phyloP scores from a whole-genome alignment of 2,329 filamentous ascomycete genomes.

The Fusarium odoratissimum region DNA sequence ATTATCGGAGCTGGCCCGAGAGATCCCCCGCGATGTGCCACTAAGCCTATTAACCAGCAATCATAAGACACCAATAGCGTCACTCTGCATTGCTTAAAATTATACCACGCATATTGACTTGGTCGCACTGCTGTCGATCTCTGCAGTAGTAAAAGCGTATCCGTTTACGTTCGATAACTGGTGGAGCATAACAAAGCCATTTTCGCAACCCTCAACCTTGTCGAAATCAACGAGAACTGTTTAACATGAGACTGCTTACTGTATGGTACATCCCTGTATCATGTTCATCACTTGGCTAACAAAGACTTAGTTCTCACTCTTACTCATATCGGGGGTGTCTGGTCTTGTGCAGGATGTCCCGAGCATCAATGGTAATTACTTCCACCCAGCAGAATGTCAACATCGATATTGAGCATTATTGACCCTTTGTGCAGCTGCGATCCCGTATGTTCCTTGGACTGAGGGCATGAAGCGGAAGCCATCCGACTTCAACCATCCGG shows the following conservation, averaged over 20 bases:
- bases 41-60: not conserved
- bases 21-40: not conserved
- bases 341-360: not conserved
- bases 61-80: not conserved
- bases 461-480: not conserved
- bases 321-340: not conserved
- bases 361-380: not conserved
- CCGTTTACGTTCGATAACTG: accelerated
- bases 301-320: not conserved
- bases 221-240: not conserved
- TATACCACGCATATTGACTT: not conserved
- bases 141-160: not conserved
- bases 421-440: not conserved
- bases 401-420: not conserved
- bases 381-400: not conserved
- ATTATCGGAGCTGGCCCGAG: not conserved
- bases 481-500: not conserved
- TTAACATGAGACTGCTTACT: not conserved
- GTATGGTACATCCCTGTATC: not conserved
- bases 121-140: not conserved
- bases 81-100: not conserved
- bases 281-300: not conserved
- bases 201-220: not conserved
- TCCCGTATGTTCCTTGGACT: not conserved
- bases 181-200: not conserved